These are phyloP conservation scores for Cenchrus americanus DNA, from an alignment of 176 grass and related monocot genomes.

Conservation along the genomic window DNA sequence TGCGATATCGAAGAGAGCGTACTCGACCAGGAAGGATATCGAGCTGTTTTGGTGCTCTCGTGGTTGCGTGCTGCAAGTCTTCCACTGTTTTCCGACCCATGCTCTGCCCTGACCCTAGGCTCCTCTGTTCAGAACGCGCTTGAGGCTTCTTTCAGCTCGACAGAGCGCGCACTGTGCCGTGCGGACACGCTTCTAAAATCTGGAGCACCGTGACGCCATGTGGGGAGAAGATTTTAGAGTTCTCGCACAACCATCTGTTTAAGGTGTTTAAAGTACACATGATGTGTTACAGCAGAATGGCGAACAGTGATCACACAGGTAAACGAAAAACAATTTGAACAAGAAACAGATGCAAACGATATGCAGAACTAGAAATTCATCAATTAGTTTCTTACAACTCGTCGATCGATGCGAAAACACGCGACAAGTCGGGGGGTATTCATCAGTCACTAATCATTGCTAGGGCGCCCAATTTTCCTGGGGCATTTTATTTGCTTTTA, in stretches of 20 bases:
- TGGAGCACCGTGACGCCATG: neutral
- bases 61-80: neutral
- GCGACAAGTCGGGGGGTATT: conserved; percentile 19
- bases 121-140: conserved; percentile 10
- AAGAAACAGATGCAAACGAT: conserved; percentile 7
- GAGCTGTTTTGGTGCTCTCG: neutral
- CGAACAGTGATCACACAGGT: neutral
- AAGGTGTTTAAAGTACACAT: too few species aligned
- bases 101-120: neutral
- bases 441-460: conserved; percentile 20
- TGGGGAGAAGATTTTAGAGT: neutral
- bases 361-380: conserved; percentile 2
- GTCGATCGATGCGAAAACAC: conserved; percentile 43
- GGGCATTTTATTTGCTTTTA: conserved; percentile 45
- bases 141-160: neutral
- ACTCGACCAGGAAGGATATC: neutral
- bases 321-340: neutral
- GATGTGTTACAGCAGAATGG: neutral
- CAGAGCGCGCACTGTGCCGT: neutral
- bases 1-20: neutral
- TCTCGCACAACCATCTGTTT: neutral
- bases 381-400: conserved; percentile 27
- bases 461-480: conserved; percentile 28
- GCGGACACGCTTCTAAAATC: neutral
- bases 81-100: neutral